Base-by-base conservation (phyloP, 805 yeast species). In the Starmerella apicola region DNA sequence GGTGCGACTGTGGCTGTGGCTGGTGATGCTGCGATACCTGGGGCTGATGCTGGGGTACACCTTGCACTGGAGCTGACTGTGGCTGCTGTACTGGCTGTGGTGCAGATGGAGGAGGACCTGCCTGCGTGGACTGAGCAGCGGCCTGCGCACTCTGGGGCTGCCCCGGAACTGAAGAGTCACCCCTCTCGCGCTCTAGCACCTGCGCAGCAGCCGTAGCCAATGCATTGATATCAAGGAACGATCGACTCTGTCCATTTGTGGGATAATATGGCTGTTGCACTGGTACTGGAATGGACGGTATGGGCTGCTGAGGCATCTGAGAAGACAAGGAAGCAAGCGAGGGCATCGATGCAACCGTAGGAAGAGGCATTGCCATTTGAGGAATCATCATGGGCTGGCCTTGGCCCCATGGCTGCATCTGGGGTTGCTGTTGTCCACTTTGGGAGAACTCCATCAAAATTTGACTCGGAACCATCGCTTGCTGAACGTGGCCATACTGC, bases 131-230 rank as follows among this genome's bases (percentile, higher is more conserved):
- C n/a, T n/a, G n/a, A n/a, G n/a, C n/a, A n/a, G n/a, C n/a, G n/a
- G n/a, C 34, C 39, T 13, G 42, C 18, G 16, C 15, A 9, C 24
- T 27, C 36, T 22, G 42, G 26, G 35, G 16, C 13, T 24, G 35
- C 18, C 34, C 36, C 22, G n/a, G n/a, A n/a, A n/a, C n/a, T n/a
- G n/a, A n/a, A n/a, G n/a, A n/a, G n/a, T n/a, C 18, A 32, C 19
- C 20, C 15, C 49, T 45, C 38, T 60, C 63, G 3, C 60, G 58
- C 52, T 65, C 69, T n/a, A 65, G 59, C 40, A 63, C 62, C 42
- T 65, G 67, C 5, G 68, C 56, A 1, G 69, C 69, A 2, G 69
- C 70, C 2, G 65, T 58, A 7, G 70, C 69, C 36, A 65, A 52
- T 23, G 63, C 55, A 45, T 64, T 61, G 56, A 64, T 63, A 41